Evolutionary conservation across 495 filamentous ascomycete species (phyloP), one percentile per base, ranked within the genome.

Genomic region (Daldinia vernicosa): DNA sequence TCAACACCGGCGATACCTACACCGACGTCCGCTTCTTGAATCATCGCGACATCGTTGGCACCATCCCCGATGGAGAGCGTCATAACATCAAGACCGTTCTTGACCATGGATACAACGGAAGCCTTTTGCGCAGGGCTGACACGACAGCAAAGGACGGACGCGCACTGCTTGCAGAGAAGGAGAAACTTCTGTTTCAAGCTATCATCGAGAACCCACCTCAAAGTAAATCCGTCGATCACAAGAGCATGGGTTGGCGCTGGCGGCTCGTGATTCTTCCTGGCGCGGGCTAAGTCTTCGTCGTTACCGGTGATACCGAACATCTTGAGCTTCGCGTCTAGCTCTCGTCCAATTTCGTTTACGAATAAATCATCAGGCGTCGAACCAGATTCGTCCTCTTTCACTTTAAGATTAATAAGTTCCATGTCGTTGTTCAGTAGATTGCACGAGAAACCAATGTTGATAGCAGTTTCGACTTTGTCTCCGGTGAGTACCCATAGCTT

Each of bases 401-500:
- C 84, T 74, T 97, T 97, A 76, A 98, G 86, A 27, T 96, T 88
- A 71, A 99, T 92, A 51, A 99, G 83, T 69, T 99, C 95, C 96
- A 99, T 97, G 67, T 95, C 90, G 79, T 98, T 99, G 80, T 94
- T 91, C 47, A 99, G 86, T 37, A 99, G 87, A 67, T 99, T 99
- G 85, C 96, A 98, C 12, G 96, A 98, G 80, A 98, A 99, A 22
- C 96, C 96, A 78, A 99, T 99, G 80, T 99, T 99, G 87, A 99
- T 98, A 45, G 96, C 96, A 53, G 96, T 99, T 80, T 98, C 96
- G 53, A 98, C 95, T 81, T 98, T 99, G 83, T 99, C 96, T 61
- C 96, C 96, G 33, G 96, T 99, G 51, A 99, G 83, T 63, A 99
- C 96, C 96, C 96, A 99, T n/a, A 99, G 88, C 77, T 99, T 99